These are phyloP conservation scores for Hymenoscyphus fraxineus DNA, from an alignment of 2,329 filamentous ascomycete species.

Conservation along the genomic window DNA sequence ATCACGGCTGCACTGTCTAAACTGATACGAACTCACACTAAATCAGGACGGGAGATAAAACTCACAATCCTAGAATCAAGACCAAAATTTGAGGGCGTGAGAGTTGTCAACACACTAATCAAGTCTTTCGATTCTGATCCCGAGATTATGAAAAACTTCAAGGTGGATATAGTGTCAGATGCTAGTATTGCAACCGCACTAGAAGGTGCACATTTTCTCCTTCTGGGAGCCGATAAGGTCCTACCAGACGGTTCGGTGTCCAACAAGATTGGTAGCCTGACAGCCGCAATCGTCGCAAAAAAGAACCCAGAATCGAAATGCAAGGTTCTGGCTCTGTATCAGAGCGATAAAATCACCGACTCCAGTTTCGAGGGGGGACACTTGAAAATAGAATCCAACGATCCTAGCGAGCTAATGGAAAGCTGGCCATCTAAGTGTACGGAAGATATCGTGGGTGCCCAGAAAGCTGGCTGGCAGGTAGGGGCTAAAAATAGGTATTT, in stretches of 20 bases:
- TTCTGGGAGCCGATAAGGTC: slow-evolving; percentile 64
- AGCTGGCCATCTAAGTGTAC: slow-evolving; percentile 41
- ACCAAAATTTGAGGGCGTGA: slow-evolving; percentile 62
- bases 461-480: slow-evolving; percentile 26
- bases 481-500: slow-evolving; percentile 39
- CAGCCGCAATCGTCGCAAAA: slow-evolving; percentile 50
- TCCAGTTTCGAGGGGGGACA: slow-evolving; percentile 43
- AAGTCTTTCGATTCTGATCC: slow-evolving; percentile 26
- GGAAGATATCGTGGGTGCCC: slow-evolving; percentile 12
- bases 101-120: slow-evolving; percentile 44
- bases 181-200: slow-evolving; percentile 55
- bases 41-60: slow-evolving; percentile 42
- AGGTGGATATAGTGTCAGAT: slow-evolving; percentile 48
- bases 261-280: slow-evolving; percentile 64
- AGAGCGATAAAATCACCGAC: slow-evolving; percentile 58
- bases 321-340: slow-evolving; percentile 53
- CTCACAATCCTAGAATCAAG: slow-evolving; percentile 63
- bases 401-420: slow-evolving; percentile 45
- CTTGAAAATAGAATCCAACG: slow-evolving; percentile 46
- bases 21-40: slow-evolving; percentile 37
- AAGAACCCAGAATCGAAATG: slow-evolving; percentile 37
- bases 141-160: slow-evolving; percentile 22
- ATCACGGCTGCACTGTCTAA: slow-evolving; percentile 45
- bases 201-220: slow-evolving; percentile 49
- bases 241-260: slow-evolving; percentile 54